Evolutionary conservation across 73 alveolate species (phyloP).

Genomic region (Paraurostyla sp.): DNA sequence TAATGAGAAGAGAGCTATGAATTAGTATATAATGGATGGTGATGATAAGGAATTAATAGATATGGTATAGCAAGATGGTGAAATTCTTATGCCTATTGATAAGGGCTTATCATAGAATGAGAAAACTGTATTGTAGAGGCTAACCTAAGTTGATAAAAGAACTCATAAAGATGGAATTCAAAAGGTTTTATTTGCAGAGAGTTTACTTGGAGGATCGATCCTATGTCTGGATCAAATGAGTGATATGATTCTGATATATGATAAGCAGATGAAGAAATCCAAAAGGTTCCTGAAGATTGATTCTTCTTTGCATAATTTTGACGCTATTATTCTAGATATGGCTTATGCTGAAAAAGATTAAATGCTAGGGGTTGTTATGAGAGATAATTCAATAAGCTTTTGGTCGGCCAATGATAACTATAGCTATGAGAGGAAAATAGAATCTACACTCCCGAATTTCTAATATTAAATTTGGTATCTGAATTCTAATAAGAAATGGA

Average conservation of each 20-base stretch:
- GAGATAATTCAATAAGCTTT: slow-evolving; percentile 19
- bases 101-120: neutral
- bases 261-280: slow-evolving; percentile 18
- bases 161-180: slow-evolving; percentile 36
- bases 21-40: slow-evolving; percentile 8
- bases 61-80: slow-evolving; percentile 7
- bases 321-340: slow-evolving; percentile 37
- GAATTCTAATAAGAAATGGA: neutral
- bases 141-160: slow-evolving; percentile 32
- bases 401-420: slow-evolving; percentile 17
- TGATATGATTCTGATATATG: slow-evolving; percentile 4
- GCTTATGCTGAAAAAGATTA: neutral
- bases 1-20: neutral
- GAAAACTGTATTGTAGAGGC: slow-evolving; percentile 15
- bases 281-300: neutral
- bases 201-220: slow-evolving; percentile 18
- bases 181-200: slow-evolving; percentile 33
- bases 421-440: slow-evolving; percentile 23
- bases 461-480: slow-evolving; percentile 26
- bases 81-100: slow-evolving; percentile 40
- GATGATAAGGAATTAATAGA: neutral
- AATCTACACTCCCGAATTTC: slow-evolving; percentile 1
- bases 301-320: slow-evolving; percentile 4
- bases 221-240: slow-evolving; percentile 2
- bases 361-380: slow-evolving; percentile 47